Evolutionary conservation across 148 eudicot genomes (phyloP).

Genomic region (Vaccinium myrtillus): DNA sequence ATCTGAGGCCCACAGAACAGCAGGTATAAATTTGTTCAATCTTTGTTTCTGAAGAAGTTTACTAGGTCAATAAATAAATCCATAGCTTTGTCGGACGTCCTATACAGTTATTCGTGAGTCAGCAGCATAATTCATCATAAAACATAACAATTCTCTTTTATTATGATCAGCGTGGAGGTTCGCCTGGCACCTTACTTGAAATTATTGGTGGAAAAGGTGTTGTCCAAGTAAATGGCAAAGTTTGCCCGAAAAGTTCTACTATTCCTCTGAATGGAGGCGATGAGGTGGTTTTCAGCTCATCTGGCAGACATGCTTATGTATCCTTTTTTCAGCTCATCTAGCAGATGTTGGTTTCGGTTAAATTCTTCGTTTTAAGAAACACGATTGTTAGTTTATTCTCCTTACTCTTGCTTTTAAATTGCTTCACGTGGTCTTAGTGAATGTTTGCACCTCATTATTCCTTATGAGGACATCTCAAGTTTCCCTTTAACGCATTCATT

Average conservation of each 20-base stretch:
- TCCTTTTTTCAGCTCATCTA: constrained; percentile 39
- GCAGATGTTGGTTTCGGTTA: neutral
- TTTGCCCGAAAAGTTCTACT: constrained; percentile 51
- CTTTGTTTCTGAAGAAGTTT: neutral
- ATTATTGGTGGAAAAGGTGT: constrained; percentile 71
- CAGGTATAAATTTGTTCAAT: constrained; percentile 43
- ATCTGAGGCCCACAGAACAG: constrained; percentile 57
- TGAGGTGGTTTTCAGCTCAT: constrained; percentile 67
- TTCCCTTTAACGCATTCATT: constrained; percentile 38
- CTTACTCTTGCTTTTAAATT: neutral
- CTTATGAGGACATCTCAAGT: neutral
- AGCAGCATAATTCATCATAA: neutral
- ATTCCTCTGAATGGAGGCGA: constrained; percentile 68
- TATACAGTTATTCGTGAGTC: neutral
- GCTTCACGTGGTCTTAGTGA: neutral
- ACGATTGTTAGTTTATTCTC: neutral
- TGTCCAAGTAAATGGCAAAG: constrained; percentile 72
- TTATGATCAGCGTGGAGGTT: constrained; percentile 45
- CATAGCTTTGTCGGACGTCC: neutral
- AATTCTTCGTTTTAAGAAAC: neutral
- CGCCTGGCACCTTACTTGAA: constrained; percentile 55
- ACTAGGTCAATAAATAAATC: neutral
- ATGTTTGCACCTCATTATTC: neutral
- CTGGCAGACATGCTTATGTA: constrained; percentile 87
- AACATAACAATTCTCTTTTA: constrained; percentile 3